Conservation (phyloP, 1,284 basidiomycete species). For the Apiotrichum siamense region DNA sequence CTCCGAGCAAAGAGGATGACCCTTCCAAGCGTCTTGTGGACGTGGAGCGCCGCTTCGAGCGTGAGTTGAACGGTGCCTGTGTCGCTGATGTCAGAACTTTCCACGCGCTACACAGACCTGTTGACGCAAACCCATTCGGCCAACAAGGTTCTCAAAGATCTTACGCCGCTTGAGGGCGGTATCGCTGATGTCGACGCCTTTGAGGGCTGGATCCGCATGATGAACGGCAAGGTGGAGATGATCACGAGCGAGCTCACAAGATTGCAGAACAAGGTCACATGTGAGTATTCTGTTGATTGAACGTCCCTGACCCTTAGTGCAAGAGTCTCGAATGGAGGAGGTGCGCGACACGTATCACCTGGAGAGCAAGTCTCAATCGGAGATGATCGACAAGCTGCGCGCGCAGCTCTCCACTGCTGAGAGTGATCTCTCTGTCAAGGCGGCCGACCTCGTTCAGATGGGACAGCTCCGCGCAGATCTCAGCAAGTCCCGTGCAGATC, state of each 20-base stretch:
- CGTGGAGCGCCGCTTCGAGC: constrained; percentile 30
- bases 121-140: constrained; percentile 50
- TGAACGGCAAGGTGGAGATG: constrained; percentile 65
- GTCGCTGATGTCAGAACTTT: constrained; percentile 25
- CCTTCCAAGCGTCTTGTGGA: constrained; percentile 18
- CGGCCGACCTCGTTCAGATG: constrained; percentile 54
- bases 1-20: constrained; percentile 8
- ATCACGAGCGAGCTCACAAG: constrained; percentile 59
- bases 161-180: constrained; percentile 62
- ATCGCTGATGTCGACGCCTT: constrained; percentile 62
- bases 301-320: constrained; percentile 53
- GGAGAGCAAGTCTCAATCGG: constrained; percentile 67
- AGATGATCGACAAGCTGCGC: constrained; percentile 64
- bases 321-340: constrained; percentile 76
- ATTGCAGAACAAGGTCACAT: constrained; percentile 62
- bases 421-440: constrained; percentile 49
- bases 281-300: constrained; percentile 50
- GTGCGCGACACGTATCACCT: constrained; percentile 71
- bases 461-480: constrained; percentile 58
- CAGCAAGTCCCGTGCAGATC: constrained; percentile 58
- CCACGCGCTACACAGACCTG: constrained; percentile 28
- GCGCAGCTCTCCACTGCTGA: constrained; percentile 65
- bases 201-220: constrained; percentile 64
- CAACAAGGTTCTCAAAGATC: constrained; percentile 64
- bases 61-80: constrained; percentile 12